A percentile compares a stretch with the other conserved stretches of the same genome.
phyloP scores from a whole-genome alignment of 2,329 filamentous ascomycete genomes.

The Fusarium sp. region DNA sequence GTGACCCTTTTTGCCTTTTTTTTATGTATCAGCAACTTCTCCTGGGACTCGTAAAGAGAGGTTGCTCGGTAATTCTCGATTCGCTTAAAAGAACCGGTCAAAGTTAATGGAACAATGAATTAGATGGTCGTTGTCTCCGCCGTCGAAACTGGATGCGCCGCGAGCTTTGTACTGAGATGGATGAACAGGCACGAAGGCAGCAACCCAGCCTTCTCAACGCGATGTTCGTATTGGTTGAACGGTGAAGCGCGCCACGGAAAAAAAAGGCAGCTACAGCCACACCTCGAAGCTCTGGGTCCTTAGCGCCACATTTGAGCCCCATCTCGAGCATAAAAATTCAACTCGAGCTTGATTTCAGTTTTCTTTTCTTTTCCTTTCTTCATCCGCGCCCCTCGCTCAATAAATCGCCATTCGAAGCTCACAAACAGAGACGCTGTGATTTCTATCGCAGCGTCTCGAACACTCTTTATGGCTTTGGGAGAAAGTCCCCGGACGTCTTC shows the following conservation, averaged over 20 bases:
- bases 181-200: conserved; percentile 50
- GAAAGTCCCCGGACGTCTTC: conserved; percentile 99
- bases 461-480: conserved; percentile 83
- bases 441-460: conserved; percentile 51
- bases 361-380: conserved; percentile 49
- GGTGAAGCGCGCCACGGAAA: conserved; percentile 21
- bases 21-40: not conserved
- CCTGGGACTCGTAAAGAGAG: not conserved
- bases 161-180: conserved; percentile 41
- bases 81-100: not conserved
- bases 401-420: conserved; percentile 99
- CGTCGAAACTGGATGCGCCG: conserved; percentile 31
- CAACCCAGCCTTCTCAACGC: conserved; percentile 47
- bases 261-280: conserved; percentile 41
- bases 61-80: not conserved
- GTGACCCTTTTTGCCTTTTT: conserved; percentile 18
- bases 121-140: conserved; percentile 5
- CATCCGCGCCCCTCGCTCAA: conserved; percentile 87
- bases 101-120: not conserved
- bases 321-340: conserved; percentile 48
- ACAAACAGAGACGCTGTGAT: conserved; percentile 78
- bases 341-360: conserved; percentile 14
- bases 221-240: conserved; percentile 47
- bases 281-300: conserved; percentile 32
- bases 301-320: conserved; percentile 38